These are phyloP conservation scores for Neurospora pannonica DNA, from an alignment of 495 filamentous ascomycete species.

Conservation along the genomic window DNA sequence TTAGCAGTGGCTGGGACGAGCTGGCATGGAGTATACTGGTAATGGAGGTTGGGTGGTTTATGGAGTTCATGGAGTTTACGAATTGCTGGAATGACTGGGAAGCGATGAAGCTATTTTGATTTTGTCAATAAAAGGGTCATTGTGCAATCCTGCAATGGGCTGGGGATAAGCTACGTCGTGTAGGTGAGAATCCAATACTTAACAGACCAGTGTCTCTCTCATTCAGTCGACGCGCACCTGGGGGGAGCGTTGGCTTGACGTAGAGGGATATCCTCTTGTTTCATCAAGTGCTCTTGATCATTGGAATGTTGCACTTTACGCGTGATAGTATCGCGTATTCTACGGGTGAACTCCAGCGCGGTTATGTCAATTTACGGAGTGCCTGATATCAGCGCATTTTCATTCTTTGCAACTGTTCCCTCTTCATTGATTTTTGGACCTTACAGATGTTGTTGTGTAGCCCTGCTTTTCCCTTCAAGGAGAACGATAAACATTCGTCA, in stretches of 20 bases:
- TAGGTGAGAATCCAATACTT: background rate
- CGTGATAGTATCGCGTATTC: background rate
- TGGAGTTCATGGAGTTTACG: background rate
- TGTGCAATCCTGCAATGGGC: background rate
- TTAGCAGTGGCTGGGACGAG: background rate
- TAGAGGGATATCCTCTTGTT: background rate
- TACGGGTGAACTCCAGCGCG: background rate
- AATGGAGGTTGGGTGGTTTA: background rate
- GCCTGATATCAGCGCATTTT: too few relatives aligned
- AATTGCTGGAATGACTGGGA: background rate
- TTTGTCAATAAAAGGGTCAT: background rate
- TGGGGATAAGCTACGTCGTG: background rate
- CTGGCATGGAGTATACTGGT: background rate
- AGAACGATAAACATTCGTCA: background rate
- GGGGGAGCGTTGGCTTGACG: background rate
- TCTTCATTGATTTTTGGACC: background rate
- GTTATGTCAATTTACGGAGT: background rate
- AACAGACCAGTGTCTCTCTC: background rate
- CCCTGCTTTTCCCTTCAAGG: background rate
- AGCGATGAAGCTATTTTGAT: background rate
- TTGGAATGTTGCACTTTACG: background rate
- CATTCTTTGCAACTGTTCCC: background rate
- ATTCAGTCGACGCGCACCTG: background rate
- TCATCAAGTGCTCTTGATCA: background rate
- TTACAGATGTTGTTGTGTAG: background rate